These are phyloP conservation scores for Lonicera japonica DNA, from an alignment of 129 eudicot genomes.

Conservation along the genomic window DNA sequence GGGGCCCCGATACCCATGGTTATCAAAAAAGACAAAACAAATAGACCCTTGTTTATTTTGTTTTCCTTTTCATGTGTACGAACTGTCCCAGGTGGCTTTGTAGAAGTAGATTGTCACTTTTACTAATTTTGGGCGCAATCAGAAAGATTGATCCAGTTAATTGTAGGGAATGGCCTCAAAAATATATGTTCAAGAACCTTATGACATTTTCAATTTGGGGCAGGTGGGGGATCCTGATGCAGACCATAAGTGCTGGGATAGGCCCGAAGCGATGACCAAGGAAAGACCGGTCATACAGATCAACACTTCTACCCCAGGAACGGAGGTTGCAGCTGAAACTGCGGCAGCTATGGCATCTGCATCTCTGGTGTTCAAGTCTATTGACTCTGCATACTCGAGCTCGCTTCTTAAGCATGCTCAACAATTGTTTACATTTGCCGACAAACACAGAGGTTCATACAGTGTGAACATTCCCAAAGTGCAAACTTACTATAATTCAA, in stretches of 20 bases:
- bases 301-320: conserved; percentile 69
- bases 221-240: conserved; percentile 83
- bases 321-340: conserved; percentile 95
- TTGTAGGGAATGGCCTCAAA: background rate
- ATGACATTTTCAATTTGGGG: background rate
- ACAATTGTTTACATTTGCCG: conserved; percentile 77
- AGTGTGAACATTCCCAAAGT: conserved; percentile 81
- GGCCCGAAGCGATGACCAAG: conserved; percentile 88
- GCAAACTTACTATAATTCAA: conserved; percentile 76
- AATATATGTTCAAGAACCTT: background rate
- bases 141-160: background rate
- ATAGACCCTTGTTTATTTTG: too few species aligned
- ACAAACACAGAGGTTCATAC: conserved; percentile 61
- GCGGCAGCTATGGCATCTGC: conserved; percentile 98
- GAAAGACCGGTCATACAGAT: conserved; percentile 63
- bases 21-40: too few species aligned
- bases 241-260: conserved; percentile 90
- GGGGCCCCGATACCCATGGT: too few species aligned
- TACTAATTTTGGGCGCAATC: too few species aligned
- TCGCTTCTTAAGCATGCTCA: conserved; percentile 72
- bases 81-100: background rate
- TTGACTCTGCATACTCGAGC: conserved; percentile 59
- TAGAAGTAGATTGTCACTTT: background rate
- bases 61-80: too few species aligned
- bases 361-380: conserved; percentile 69